phyloP scores from a whole-genome alignment of 129 eudicot genomes.

The Arctium minus region DNA sequence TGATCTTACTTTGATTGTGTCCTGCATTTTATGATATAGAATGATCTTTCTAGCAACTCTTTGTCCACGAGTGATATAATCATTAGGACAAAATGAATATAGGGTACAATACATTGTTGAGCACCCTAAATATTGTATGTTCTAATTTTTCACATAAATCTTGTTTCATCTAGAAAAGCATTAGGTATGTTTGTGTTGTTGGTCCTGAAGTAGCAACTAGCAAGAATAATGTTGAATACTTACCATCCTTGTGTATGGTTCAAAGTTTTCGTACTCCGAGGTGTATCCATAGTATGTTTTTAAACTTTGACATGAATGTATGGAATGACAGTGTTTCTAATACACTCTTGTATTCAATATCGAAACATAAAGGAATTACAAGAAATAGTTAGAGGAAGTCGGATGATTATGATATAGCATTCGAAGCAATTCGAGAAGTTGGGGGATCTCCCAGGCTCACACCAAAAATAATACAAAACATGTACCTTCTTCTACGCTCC shows the following conservation, averaged over 20 bases:
- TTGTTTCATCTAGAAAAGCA: background rate
- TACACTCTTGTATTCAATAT: background rate
- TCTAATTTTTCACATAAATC: background rate
- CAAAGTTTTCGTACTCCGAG: background rate
- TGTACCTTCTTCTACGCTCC: too few relatives aligned
- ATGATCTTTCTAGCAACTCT: background rate
- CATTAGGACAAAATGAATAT: background rate
- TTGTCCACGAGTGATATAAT: background rate
- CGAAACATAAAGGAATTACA: too few relatives aligned
- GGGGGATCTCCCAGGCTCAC: too few relatives aligned
- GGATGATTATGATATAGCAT: too few relatives aligned
- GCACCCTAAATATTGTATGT: background rate
- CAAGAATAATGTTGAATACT: background rate
- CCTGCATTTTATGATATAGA: background rate
- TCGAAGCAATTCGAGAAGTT: too few relatives aligned
- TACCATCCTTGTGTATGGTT: background rate
- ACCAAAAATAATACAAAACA: too few relatives aligned
- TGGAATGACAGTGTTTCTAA: background rate
- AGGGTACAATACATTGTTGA: background rate
- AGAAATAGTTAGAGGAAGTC: too few relatives aligned
- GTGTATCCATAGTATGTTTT: background rate
- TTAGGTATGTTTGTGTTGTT: background rate
- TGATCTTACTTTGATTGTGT: background rate
- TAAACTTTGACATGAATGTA: background rate
- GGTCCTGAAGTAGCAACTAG: background rate